Evolutionary conservation across 257 asterid genomes (phyloP).

Genomic region (Ajuga chamaepitys): DNA sequence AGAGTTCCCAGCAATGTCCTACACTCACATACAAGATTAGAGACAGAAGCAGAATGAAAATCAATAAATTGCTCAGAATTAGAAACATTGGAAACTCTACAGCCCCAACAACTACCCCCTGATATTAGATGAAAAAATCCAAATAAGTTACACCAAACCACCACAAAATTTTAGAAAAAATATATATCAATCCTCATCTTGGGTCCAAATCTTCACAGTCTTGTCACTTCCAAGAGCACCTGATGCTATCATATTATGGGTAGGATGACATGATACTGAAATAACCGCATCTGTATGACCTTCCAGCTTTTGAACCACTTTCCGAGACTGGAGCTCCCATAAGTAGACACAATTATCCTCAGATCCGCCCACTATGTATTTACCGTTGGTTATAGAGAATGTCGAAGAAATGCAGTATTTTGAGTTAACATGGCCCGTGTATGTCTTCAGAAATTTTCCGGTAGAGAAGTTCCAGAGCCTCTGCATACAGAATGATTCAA

Average conservation of each 20-base stretch:
- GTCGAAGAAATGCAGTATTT: conserved; percentile 73
- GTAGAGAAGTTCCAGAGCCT: conserved; percentile 85
- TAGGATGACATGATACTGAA: conserved; percentile 82
- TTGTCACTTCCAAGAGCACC: conserved; percentile 78
- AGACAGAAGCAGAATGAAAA: too few relatives aligned
- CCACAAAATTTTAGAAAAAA: too few relatives aligned
- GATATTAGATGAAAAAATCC: too few relatives aligned
- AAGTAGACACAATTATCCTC: conserved; percentile 76
- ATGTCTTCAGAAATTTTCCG: conserved; percentile 84
- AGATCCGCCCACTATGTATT: conserved; percentile 88
- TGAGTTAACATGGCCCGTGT: conserved; percentile 77
- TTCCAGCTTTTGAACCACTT: conserved; percentile 88
- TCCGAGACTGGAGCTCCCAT: conserved; percentile 92
- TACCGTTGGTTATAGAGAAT: conserved; percentile 82
- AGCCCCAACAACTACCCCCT: too few relatives aligned
- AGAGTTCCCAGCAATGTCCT: not conserved
- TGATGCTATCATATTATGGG: conserved; percentile 76
- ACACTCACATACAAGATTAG: too few relatives aligned
- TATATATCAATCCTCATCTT: conserved; percentile 54
- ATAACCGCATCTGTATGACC: conserved; percentile 78
- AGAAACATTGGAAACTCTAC: too few relatives aligned
- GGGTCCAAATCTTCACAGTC: conserved; percentile 72
- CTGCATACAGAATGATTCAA: conserved; percentile 39
- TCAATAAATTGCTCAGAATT: too few relatives aligned
- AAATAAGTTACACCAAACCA: too few relatives aligned